Percentiles rank a stretch among this genome's conserved stretches.
Evolutionary conservation across 495 filamentous ascomycete genomes (phyloP).

Genomic region (Entonaema liquescens): DNA sequence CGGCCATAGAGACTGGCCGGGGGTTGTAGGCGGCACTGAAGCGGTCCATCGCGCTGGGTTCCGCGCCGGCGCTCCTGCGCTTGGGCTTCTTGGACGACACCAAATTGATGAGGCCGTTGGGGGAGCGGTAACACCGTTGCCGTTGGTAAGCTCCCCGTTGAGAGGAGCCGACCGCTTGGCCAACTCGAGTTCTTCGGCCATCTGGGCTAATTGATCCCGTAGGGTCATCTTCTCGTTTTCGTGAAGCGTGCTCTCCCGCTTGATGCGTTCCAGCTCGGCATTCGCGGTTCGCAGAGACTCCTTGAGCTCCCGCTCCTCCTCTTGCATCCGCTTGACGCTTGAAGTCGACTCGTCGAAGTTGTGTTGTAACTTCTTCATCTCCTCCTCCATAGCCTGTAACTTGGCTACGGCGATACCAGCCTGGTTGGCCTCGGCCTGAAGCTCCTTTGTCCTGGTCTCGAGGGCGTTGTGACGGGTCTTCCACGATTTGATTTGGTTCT

Average conservation of each 20-base stretch:
- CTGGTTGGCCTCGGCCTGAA: constrained; percentile 96
- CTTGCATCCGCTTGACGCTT: constrained; percentile 91
- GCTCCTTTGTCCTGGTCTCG: constrained; percentile 87
- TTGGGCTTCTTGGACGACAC: constrained; percentile 98
- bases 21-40: constrained; percentile 94
- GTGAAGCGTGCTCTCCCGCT: constrained; percentile 70
- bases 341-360: constrained; percentile 85
- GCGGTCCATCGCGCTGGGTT: constrained; percentile 80
- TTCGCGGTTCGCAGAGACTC: constrained; percentile 79
- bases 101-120: constrained; percentile 89
- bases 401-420: constrained; percentile 93
- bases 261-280: constrained; percentile 78
- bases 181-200: constrained; percentile 91
- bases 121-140: constrained; percentile 61
- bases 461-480: constrained; percentile 89
- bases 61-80: constrained; percentile 90
- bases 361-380: constrained; percentile 90
- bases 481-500: constrained; percentile 94
- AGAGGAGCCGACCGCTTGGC: constrained; percentile 71
- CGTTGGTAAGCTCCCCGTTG: constrained; percentile 79
- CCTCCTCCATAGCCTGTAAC: constrained; percentile 86
- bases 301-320: constrained; percentile 83
- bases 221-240: constrained; percentile 86
- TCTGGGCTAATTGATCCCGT: constrained; percentile 83
- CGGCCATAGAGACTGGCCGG: constrained; percentile 91